Percentiles rank a stretch among this genome's conserved stretches.
These are phyloP conservation scores for Termitomyces titanicus DNA, from an alignment of 768 basidiomycete species.

Conservation along the genomic window DNA sequence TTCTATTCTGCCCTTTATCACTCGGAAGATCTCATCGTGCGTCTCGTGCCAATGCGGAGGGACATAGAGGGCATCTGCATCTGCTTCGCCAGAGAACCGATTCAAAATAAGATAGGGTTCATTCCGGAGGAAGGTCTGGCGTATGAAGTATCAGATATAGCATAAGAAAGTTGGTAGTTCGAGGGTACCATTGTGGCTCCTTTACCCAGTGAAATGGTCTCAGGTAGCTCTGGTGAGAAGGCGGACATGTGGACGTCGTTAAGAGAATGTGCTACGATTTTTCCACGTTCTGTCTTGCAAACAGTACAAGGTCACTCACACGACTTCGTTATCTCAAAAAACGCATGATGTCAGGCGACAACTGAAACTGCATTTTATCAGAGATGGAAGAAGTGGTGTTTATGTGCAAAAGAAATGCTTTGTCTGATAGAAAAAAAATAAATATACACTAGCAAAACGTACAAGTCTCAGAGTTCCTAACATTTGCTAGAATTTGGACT, in stretches of 20 bases:
- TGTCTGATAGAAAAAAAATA: background rate
- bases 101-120: slow-evolving; percentile 23
- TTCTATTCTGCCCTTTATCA: slow-evolving; percentile 26
- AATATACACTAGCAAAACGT: background rate
- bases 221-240: background rate
- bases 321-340: too few species aligned
- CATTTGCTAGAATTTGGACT: slow-evolving; percentile 1
- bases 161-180: background rate
- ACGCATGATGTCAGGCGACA: too few species aligned
- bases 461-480: background rate
- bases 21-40: slow-evolving; percentile 28
- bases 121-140: slow-evolving; percentile 28
- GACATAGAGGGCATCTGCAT: slow-evolving; percentile 23
- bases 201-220: slow-evolving; percentile 11
- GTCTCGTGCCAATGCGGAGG: slow-evolving; percentile 32
- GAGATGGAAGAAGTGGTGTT: background rate
- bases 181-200: slow-evolving; percentile 16
- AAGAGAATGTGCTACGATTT: background rate
- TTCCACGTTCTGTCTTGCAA: background rate
- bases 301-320: background rate
- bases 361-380: too few species aligned
- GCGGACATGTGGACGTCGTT: background rate
- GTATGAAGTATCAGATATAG: background rate
- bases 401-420: background rate
- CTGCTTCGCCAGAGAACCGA: slow-evolving; percentile 18